phyloP scores from a whole-genome alignment of 1,284 basidiomycete species.

The Dichomitus squalens region DNA sequence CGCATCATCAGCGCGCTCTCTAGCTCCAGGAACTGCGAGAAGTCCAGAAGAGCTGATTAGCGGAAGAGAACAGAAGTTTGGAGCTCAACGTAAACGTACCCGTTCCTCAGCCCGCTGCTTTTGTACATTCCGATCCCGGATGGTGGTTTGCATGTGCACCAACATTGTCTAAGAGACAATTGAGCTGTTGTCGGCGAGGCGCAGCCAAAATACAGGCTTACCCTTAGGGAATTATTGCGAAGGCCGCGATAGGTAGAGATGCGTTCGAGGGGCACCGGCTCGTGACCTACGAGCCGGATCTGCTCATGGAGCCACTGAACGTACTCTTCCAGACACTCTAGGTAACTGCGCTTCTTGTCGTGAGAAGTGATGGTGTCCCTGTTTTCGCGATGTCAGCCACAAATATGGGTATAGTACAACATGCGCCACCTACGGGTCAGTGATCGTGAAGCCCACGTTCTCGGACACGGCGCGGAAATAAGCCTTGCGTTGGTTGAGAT shows the following conservation, averaged over 20 bases:
- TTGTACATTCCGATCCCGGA: constrained; percentile 48
- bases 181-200: neutral
- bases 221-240: constrained; percentile 56
- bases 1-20: constrained; percentile 24
- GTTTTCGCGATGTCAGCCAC: neutral
- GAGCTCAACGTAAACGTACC: constrained; percentile 38
- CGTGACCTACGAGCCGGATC: constrained; percentile 49
- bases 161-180: constrained; percentile 44
- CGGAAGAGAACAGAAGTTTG: neutral
- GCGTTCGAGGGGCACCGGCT: constrained; percentile 55
- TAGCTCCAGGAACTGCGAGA: constrained; percentile 30
- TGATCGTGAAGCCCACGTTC: constrained; percentile 57
- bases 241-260: constrained; percentile 57
- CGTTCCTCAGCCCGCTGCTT: constrained; percentile 55
- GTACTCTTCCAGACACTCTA: constrained; percentile 73
- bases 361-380: constrained; percentile 73
- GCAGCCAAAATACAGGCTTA: constrained; percentile 21
- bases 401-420: neutral
- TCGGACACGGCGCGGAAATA: constrained; percentile 54
- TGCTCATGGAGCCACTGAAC: constrained; percentile 65
- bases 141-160: constrained; percentile 64
- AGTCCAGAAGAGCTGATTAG: neutral
- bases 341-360: constrained; percentile 73
- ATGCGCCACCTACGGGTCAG: constrained; percentile 53
- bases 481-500: constrained; percentile 47